Conservation (phyloP, 192 early-diverging fungal species). For the Backusella luteola region DNA sequence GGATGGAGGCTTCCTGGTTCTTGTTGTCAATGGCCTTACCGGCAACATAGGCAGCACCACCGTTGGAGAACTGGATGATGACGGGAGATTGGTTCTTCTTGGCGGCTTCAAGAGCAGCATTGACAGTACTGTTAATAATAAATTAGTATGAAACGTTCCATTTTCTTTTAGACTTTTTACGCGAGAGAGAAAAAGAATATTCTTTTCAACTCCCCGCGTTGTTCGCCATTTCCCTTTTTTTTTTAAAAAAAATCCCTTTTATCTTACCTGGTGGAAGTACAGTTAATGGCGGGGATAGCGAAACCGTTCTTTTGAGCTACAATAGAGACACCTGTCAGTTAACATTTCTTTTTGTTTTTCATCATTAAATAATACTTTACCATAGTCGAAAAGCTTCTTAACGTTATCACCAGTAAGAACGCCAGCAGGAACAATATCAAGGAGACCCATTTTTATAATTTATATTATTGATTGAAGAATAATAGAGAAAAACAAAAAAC, state of each 20-base stretch:
- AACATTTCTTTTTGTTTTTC: neutral
- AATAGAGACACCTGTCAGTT: conserved; percentile 2
- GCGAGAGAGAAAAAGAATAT: neutral
- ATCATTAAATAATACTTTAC: neutral
- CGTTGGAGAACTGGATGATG: conserved; percentile 96
- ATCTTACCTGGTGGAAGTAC: conserved; percentile 74
- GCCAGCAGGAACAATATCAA: conserved; percentile 84
- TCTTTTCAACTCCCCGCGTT: neutral
- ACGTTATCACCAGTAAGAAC: conserved; percentile 94
- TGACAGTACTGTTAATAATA: conserved; percentile 60
- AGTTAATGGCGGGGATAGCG: conserved; percentile 97
- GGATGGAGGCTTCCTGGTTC: conserved; percentile 84
- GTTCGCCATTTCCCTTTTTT: neutral
- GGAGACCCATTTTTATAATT: conserved; percentile 55
- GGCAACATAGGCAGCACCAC: conserved; percentile 89
- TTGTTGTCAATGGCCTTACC: conserved; percentile 92
- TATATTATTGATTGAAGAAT: neutral
- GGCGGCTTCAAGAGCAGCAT: conserved; percentile 92
- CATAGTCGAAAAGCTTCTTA: conserved; percentile 74
- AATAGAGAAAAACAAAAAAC: neutral
- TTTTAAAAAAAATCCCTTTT: neutral
- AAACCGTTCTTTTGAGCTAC: conserved; percentile 73
- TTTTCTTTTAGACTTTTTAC: neutral
- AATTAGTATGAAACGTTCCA: neutral
- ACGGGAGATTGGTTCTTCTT: conserved; percentile 90